These are phyloP conservation scores for Phytophthora sp. DNA, from an alignment of 352 stramenopile species.

Conservation along the genomic window DNA sequence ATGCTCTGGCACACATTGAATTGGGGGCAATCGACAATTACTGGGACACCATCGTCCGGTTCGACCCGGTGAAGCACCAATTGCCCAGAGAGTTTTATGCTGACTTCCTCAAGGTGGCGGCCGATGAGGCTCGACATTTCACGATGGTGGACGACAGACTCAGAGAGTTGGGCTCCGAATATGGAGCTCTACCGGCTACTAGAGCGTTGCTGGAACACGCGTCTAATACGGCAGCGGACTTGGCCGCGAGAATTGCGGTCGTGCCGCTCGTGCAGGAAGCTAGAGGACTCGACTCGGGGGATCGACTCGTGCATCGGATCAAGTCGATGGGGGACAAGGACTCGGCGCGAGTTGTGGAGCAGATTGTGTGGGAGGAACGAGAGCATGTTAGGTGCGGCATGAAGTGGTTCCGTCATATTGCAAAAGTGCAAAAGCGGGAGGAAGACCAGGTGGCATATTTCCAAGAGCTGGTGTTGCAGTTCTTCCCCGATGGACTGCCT, in stretches of 20 bases:
- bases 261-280: slow-evolving; percentile 86
- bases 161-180: slow-evolving; percentile 62
- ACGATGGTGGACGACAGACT: slow-evolving; percentile 73
- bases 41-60: slow-evolving; percentile 87
- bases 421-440: slow-evolving; percentile 35
- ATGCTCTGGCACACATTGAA: slow-evolving; percentile 87
- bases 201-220: slow-evolving; percentile 74
- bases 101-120: slow-evolving; percentile 75
- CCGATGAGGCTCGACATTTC: slow-evolving; percentile 85
- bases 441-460: slow-evolving; percentile 73
- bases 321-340: slow-evolving; percentile 67
- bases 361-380: slow-evolving; percentile 84
- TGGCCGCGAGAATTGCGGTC: slow-evolving; percentile 77
- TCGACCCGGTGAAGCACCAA: slow-evolving; percentile 56
- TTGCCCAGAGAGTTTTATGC: slow-evolving; percentile 71
- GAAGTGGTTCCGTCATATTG: slow-evolving; percentile 82
- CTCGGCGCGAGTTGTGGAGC: slow-evolving; percentile 71
- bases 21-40: slow-evolving; percentile 89
- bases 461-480: slow-evolving; percentile 78
- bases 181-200: slow-evolving; percentile 73
- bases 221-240: slow-evolving; percentile 65
- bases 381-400: slow-evolving; percentile 78
- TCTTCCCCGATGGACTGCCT: slow-evolving; percentile 79
- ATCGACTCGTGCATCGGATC: slow-evolving; percentile 75
- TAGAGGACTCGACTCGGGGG: slow-evolving; percentile 75